Percentiles rank a stretch among this genome's conserved stretches.
Evolutionary conservation across 768 basidiomycete genomes (phyloP).

Genomic region (Lactifluus pinguis): DNA sequence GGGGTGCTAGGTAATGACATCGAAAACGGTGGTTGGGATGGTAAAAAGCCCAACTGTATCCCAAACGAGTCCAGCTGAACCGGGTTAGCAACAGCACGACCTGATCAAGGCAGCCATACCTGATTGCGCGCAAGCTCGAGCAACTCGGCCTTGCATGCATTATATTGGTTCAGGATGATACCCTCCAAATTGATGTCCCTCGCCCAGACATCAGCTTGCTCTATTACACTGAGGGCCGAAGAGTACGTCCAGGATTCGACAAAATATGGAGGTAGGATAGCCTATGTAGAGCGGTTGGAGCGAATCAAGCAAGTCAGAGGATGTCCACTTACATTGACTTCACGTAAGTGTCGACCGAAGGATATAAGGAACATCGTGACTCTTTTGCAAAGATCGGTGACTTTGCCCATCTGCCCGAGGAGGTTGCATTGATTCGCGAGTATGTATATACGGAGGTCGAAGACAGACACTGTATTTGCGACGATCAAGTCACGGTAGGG

Average conservation of each 20-base stretch:
- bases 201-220: constrained; percentile 71
- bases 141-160: constrained; percentile 81
- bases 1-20: constrained; percentile 30
- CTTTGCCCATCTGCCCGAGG: constrained; percentile 56
- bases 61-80: constrained; percentile 80
- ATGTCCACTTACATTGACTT: constrained; percentile 49
- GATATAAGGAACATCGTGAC: constrained; percentile 64
- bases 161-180: constrained; percentile 40
- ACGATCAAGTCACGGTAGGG: constrained; percentile 85
- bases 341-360: constrained; percentile 68
- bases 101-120: constrained; percentile 27
- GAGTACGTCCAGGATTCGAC: constrained; percentile 93
- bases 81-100: constrained; percentile 4
- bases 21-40: constrained; percentile 63
- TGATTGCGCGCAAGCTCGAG: constrained; percentile 83
- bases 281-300: constrained; percentile 26
- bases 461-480: constrained; percentile 82
- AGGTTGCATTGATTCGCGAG: constrained; percentile 79
- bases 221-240: constrained; percentile 74
- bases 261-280: constrained; percentile 56
- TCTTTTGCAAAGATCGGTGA: constrained; percentile 64
- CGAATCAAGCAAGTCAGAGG: not conserved
- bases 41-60: constrained; percentile 61
- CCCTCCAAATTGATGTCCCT: constrained; percentile 40
- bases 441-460: constrained; percentile 89